A percentile compares a stretch with the other conserved stretches of the same genome.
These are phyloP conservation scores for Taphrina confusa DNA, from an alignment of 1,139 yeast genomes.

Conservation along the genomic window DNA sequence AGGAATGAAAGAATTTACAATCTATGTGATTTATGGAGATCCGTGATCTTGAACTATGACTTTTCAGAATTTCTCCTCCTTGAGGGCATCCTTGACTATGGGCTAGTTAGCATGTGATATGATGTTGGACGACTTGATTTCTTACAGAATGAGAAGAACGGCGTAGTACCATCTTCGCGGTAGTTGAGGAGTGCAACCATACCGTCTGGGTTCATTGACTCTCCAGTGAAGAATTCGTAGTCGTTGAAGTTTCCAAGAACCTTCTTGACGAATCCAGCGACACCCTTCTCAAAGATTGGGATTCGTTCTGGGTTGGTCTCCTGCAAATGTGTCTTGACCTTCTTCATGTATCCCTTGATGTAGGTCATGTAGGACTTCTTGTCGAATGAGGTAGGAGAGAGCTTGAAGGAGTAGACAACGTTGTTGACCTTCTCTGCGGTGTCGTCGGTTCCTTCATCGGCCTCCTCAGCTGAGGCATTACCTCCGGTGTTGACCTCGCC, in stretches of 20 bases:
- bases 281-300: slow-evolving; percentile 93
- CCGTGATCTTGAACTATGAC: background rate
- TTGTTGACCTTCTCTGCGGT: slow-evolving; percentile 91
- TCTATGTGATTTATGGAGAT: slow-evolving; percentile 1
- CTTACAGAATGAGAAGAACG: slow-evolving; percentile 97
- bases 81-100: slow-evolving; percentile 34
- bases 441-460: slow-evolving; percentile 77
- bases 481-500: slow-evolving; percentile 98
- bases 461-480: slow-evolving; percentile 98
- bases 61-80: slow-evolving; percentile 35
- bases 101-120: background rate
- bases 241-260: slow-evolving; percentile 91
- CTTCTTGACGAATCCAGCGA: slow-evolving; percentile 92
- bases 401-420: slow-evolving; percentile 97
- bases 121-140: too few relatives aligned
- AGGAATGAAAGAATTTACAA: slow-evolving; percentile 2
- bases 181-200: slow-evolving; percentile 97
- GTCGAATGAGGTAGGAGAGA: slow-evolving; percentile 92
- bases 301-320: slow-evolving; percentile 86
- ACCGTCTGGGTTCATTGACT: slow-evolving; percentile 85
- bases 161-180: slow-evolving; percentile 99
- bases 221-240: slow-evolving; percentile 99
- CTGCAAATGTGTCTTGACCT: slow-evolving; percentile 59
- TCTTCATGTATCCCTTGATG: slow-evolving; percentile 90
- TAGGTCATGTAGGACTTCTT: slow-evolving; percentile 61